Base-by-base conservation (phyloP, 2,329 filamentous ascomycete species). In the Xylariomycetidae sp. region DNA sequence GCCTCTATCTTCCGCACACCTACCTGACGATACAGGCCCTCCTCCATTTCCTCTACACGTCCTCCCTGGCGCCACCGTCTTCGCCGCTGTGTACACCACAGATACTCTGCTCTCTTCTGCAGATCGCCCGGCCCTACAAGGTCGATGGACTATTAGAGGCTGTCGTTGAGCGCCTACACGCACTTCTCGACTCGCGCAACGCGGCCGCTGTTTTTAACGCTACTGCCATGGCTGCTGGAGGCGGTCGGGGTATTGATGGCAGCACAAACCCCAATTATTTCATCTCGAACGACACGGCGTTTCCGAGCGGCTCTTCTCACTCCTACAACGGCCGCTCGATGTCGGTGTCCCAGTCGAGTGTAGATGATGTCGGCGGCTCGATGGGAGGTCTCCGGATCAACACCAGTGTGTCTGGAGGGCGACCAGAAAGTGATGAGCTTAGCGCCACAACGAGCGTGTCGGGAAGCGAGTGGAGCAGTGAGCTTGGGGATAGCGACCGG, bases 201-300 rank as follows among this genome's bases (percentile, higher is more conserved):
- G 90, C 92, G 0, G 92, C 92, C 0, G 92, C 92, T 5, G 89
- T 98, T 0, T 98, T 98, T 69, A 98, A 98, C 46, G 92, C 92
- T 0, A 92, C 90, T 0, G 92, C 92, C 33, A 97, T 97, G 92
- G 92, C 89, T 1, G 92, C 92, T 2, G 92, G 92, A 9, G 89
- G 92, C 16, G 92, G 92, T 1, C 79, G 88, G 30, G 85, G 86
- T 30, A 86, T 90, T 17, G 81, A 84, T 33, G 86, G 72, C 23
- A 69, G 66, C 2, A 61, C 80, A 18, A 79, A 80, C 48, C 79
- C 78, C 37, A 80, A 80, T 50, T 79, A 72, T 56, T 79, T 74
- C 48, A 69, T 77, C 5, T 62, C 66, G 42, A 44, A 59, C 53
- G 58, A 72, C 50, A 38, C 48, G 3, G 47, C 50, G 4, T 27